Base-by-base conservation (phyloP, 108 stramenopile species). In the Cyclotella cryptica region DNA sequence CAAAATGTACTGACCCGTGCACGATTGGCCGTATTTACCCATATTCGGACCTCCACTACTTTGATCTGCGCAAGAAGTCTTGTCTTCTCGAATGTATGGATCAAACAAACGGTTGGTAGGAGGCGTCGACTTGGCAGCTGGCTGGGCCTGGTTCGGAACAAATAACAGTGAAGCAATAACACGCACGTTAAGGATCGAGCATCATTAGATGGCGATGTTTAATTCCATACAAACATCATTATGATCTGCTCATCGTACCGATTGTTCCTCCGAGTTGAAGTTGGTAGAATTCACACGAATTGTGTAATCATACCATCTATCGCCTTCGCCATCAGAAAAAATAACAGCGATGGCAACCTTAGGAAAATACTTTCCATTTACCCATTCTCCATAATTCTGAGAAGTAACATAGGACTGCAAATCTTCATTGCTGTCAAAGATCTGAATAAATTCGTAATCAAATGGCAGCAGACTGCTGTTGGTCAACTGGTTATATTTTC, bases 201-300 rank as follows among this genome's bases (percentile, higher is more conserved):
- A 47, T 22, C 19, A 47, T 26, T 27, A 39, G 40, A 12, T 6
- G 55, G 6, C 26, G 24, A 3, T 27, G 22, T 3, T 26, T 58
- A 19, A 51, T 3, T 17, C 19, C 49, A 51, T 17, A 19, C 1
- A 17, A 51, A 3, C 3, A 7, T 51, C n/a, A 51, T 51, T 51
- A 17, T 8, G 49, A 35, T 35, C 6, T 27, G 14, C 13, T 17
- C 11, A 30, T 28, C 88, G 77, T 27, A 67, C 85, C 45, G 53
- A 65, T 24, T 83, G 82, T 51, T 86, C 83, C 35, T 87, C 89
- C 24, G 66, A 57, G 73, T 91, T 92, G 77, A 80, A 92, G 40
- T 88, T 88, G 26, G 93, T 94, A 14, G 88, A 87, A 72, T 94
- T 94, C 19, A 74, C 77, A 24, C 93, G 89, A 30, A 94, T 71